Conservation (phyloP, 2,329 filamentous ascomycete species). For the Scedosporium apiospermum region DNA sequence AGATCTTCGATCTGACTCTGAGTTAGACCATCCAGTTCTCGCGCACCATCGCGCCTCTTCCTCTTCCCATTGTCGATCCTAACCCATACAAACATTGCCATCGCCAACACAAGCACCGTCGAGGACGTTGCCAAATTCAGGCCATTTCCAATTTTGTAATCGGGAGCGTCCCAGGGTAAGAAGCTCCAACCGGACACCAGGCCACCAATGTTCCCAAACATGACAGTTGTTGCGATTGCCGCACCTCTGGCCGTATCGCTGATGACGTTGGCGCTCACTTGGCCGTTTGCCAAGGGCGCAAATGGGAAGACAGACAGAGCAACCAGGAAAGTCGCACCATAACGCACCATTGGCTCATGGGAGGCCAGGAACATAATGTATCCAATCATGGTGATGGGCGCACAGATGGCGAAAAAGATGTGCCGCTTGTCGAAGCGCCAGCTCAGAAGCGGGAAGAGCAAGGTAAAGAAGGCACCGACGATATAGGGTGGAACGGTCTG, state of each 20-base stretch:
- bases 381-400: slow-evolving; percentile 57
- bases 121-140: slow-evolving; percentile 49
- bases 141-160: slow-evolving; percentile 63
- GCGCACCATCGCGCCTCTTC: slow-evolving; percentile 14
- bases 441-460: slow-evolving; percentile 51
- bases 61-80: slow-evolving; percentile 45
- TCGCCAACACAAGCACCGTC: slow-evolving; percentile 39
- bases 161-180: slow-evolving; percentile 50
- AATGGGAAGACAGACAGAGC: slow-evolving; percentile 53
- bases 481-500: slow-evolving; percentile 63
- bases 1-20: slow-evolving; percentile 41
- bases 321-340: slow-evolving; percentile 63
- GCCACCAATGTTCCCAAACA: slow-evolving; percentile 66
- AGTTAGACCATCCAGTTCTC: slow-evolving; percentile 38
- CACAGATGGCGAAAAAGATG: slow-evolving; percentile 49
- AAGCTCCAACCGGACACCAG: slow-evolving; percentile 58
- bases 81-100: slow-evolving; percentile 49
- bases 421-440: slow-evolving; percentile 51
- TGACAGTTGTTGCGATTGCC: slow-evolving; percentile 57
- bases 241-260: slow-evolving; percentile 59
- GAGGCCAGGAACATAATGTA: slow-evolving; percentile 63
- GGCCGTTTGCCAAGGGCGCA: slow-evolving; percentile 56
- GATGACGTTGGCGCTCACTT: slow-evolving; percentile 61
- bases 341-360: slow-evolving; percentile 41
- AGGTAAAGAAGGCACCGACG: slow-evolving; percentile 57